Evolutionary conservation across 192 early-diverging fungal species (phyloP), one percentile per base, ranked within the genome.

Genomic region (Chytriomyces sp.): DNA sequence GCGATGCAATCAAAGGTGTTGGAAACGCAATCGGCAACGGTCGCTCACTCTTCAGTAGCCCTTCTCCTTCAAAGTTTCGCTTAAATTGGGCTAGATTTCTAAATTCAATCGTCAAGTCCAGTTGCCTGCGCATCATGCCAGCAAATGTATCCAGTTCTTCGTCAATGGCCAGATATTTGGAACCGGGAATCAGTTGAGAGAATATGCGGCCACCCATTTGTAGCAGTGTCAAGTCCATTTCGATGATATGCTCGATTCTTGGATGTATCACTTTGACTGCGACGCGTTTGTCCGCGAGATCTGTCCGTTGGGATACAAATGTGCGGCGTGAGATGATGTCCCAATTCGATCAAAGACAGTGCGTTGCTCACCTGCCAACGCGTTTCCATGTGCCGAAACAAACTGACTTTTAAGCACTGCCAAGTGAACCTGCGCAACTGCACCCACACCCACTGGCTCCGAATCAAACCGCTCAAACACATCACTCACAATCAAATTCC

Each of bases 201-300:
- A 96, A 72, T 43, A 92, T 20, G 13, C 67, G 75, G 7, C 93
- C 96, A 63, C 92, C 87, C 60, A 85, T 84, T 13, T 75, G 71
- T 87, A 97, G 93, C 48, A 97, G 94, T 18, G 84, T 86, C 76
- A 98, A 80, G 77, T 98, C 97, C 13, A 90, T 85, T 8, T 80
- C 74, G 7, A 98, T 91, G 44, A 88, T 77, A 7, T 80, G 68
- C n/a, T 77, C 86, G 0, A 92, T 94, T 7, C 86, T 83, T 5
- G 97, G 97, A 78, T 97, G 97, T 24, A 98, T 81, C 9, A 98
- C 91, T 75, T 98, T 98, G 76, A 98, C 88, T 0, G 95, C 95
- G 43, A 74, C 75, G n/a, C 49, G 65, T 0, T 43, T 23, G 67
- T 50, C 64, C 7, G 7, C n/a, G 7, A 26, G 9, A 9, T 4